Conservation (phyloP, 495 filamentous ascomycete genomes). For the Tuber magnatum region DNA sequence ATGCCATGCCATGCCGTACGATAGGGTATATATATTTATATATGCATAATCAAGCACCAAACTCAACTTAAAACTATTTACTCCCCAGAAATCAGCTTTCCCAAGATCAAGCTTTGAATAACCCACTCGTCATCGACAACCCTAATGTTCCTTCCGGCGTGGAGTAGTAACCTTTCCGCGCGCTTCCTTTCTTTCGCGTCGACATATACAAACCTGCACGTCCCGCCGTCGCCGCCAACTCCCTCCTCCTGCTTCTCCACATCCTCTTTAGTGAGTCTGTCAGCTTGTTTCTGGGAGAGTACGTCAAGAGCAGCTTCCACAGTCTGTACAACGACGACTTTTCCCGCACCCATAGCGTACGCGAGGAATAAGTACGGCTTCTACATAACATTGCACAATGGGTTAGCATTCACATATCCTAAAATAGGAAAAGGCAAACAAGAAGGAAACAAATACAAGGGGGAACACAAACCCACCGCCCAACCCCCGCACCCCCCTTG, state of each 20-base stretch:
- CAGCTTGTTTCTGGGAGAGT: conserved; percentile 40
- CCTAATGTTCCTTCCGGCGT: conserved; percentile 48
- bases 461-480: conserved; percentile 46
- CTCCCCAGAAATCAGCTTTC: conserved; percentile 62
- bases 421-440: background rate
- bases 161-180: conserved; percentile 40
- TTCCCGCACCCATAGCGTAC: conserved; percentile 64
- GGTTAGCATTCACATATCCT: background rate
- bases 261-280: conserved; percentile 42
- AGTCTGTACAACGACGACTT: conserved; percentile 57
- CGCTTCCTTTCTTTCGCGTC: conserved; percentile 52
- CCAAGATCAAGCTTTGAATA: conserved; percentile 87
- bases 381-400: conserved; percentile 28
- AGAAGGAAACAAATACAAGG: conserved; percentile 22
- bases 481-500: conserved; percentile 55
- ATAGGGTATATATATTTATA: background rate
- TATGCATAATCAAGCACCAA: background rate
- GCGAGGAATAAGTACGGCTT: conserved; percentile 66
- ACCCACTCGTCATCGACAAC: conserved; percentile 79
- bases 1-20: background rate
- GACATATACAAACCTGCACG: conserved; percentile 76
- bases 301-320: conserved; percentile 9
- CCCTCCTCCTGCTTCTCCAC: conserved; percentile 50
- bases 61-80: conserved; percentile 6
- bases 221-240: conserved; percentile 39